Conservation (phyloP, 495 filamentous ascomycete genomes). For the Bathelium albidoporum region DNA sequence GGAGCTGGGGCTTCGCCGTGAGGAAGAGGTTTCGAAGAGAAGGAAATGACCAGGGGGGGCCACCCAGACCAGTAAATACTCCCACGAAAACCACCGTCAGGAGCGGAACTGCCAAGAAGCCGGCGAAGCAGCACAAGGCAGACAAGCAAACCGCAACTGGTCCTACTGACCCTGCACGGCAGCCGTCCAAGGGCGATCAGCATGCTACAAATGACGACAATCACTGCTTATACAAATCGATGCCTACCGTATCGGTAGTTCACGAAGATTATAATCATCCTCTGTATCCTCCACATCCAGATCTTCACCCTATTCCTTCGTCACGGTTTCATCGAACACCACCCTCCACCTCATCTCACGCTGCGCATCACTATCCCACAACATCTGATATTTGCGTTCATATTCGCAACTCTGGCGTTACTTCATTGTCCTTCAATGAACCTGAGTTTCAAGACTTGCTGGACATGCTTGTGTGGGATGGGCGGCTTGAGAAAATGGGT, state of each 20-base stretch:
- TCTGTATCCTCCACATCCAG: slow-evolving; percentile 16
- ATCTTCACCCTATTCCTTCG: slow-evolving; percentile 26
- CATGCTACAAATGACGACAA: not conserved
- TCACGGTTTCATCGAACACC: slow-evolving; percentile 34
- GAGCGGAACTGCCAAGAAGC: not conserved
- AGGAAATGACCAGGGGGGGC: not conserved
- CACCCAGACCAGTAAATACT: not conserved
- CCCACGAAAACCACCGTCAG: not conserved
- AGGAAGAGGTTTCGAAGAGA: not conserved
- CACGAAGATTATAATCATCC: not conserved
- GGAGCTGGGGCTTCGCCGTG: slow-evolving; percentile 43
- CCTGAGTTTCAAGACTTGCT: slow-evolving; percentile 71
- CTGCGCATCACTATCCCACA: slow-evolving; percentile 56
- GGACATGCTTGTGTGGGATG: slow-evolving; percentile 78
- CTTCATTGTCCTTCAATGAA: slow-evolving; percentile 50
- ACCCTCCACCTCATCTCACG: slow-evolving; percentile 55
- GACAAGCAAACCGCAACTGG: slow-evolving; percentile 17
- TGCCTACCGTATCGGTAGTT: not conserved
- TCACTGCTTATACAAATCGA: not conserved
- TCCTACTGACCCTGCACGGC: slow-evolving; percentile 7
- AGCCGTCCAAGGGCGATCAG: not conserved
- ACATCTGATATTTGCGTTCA: slow-evolving; percentile 58
- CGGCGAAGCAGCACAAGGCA: slow-evolving; percentile 3
- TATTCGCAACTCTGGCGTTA: slow-evolving; percentile 53
- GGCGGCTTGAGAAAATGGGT: slow-evolving; percentile 48